These are phyloP conservation scores for Codiaeum variegatum DNA, from an alignment of 441 rosid species.

Conservation along the genomic window DNA sequence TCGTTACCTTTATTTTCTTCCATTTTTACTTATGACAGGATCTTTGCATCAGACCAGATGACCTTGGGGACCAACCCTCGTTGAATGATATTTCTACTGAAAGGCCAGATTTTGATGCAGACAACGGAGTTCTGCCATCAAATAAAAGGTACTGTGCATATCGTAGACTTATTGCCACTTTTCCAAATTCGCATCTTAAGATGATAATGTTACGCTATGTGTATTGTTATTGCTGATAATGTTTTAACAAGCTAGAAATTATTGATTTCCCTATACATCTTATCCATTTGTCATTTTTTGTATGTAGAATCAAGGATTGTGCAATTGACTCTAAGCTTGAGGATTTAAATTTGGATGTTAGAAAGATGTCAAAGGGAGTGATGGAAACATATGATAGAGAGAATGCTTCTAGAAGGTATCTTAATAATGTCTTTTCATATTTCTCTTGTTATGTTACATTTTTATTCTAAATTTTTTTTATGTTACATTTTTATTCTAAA, in stretches of 20 bases:
- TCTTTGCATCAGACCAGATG: constrained; percentile 35
- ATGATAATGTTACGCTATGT: neutral
- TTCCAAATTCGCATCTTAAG: neutral
- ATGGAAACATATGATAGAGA: constrained; percentile 33
- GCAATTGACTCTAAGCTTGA: constrained; percentile 60
- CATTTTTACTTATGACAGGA: constrained; percentile 31
- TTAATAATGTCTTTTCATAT: neutral
- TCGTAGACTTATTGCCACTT: neutral
- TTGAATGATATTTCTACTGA: constrained; percentile 23
- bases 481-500: neutral
- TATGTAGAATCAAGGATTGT: constrained; percentile 40
- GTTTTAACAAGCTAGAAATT: constrained; percentile 8
- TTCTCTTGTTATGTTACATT: neutral
- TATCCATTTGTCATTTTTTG: constrained; percentile 17
- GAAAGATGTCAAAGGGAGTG: constrained; percentile 37
- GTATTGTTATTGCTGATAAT: neutral
- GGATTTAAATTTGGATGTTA: constrained; percentile 69
- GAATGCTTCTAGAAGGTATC: constrained; percentile 45
- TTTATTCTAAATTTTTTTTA: neutral
- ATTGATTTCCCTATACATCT: constrained; percentile 12
- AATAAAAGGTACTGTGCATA: constrained; percentile 41
- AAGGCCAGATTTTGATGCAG: constrained; percentile 30
- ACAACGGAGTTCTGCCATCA: constrained; percentile 33
- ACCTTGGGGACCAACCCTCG: constrained; percentile 29
- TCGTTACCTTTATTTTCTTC: constrained; percentile 1